These are phyloP conservation scores for Apiospora malaysiana DNA, from an alignment of 2,329 filamentous ascomycete species.

Conservation along the genomic window DNA sequence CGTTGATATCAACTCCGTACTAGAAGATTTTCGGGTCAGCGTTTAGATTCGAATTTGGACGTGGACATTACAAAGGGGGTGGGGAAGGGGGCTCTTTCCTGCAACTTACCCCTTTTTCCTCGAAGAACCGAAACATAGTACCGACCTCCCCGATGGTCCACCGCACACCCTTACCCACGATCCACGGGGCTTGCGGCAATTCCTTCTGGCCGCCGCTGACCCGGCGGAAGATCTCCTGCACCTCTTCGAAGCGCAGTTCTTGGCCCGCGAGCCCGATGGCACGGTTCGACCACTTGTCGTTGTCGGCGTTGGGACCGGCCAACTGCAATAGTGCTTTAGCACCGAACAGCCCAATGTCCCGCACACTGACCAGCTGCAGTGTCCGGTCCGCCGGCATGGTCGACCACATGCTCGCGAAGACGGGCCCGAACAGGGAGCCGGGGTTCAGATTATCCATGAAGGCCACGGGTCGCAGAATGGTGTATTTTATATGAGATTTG, in stretches of 20 bases:
- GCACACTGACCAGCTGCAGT: slow-evolving; percentile 45
- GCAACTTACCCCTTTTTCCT: slow-evolving; percentile 36
- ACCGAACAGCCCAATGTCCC: slow-evolving; percentile 46
- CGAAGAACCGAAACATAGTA: slow-evolving; percentile 46
- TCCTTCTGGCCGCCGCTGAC: slow-evolving; percentile 29
- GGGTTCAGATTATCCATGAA: slow-evolving; percentile 49
- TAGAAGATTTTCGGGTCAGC: background rate
- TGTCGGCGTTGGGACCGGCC: slow-evolving; percentile 23
- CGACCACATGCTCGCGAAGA: slow-evolving; percentile 42
- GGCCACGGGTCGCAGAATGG: slow-evolving; percentile 46
- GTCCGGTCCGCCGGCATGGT: slow-evolving; percentile 35
- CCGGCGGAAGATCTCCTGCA: slow-evolving; percentile 36
- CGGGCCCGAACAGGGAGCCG: slow-evolving; percentile 37
- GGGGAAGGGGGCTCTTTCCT: background rate
- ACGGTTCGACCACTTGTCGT: slow-evolving; percentile 35
- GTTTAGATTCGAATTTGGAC: too few relatives aligned
- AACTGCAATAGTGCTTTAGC: slow-evolving; percentile 38
- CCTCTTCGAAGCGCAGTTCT: slow-evolving; percentile 41
- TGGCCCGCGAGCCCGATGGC: slow-evolving; percentile 44
- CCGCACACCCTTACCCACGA: slow-evolving; percentile 39
- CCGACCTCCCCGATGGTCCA: slow-evolving; percentile 39
- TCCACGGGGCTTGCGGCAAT: slow-evolving; percentile 40
- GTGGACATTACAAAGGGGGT: too few relatives aligned
- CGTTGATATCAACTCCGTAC: slow-evolving; percentile 46
- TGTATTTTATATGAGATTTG: slow-evolving; percentile 38